These are phyloP conservation scores for Trametopsis cervina DNA, from an alignment of 768 basidiomycete species.

Conservation along the genomic window DNA sequence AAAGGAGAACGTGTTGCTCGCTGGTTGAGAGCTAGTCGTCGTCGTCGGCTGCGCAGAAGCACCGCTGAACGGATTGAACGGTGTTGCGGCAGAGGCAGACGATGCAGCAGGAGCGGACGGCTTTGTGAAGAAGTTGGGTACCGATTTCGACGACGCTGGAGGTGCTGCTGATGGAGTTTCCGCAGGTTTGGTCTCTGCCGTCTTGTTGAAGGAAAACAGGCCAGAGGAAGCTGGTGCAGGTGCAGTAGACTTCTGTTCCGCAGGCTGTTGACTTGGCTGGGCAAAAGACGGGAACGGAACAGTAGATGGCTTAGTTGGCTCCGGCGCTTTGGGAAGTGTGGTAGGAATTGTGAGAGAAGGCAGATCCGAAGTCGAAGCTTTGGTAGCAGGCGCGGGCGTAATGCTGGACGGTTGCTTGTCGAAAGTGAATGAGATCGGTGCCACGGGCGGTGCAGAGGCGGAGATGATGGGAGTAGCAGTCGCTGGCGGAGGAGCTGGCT, in stretches of 20 bases:
- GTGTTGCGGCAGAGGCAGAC: not conserved
- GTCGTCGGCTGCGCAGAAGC: conserved; percentile 1
- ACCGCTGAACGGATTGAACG: conserved; percentile 1
- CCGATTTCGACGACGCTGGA: conserved; percentile 1
- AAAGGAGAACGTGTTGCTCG: not conserved
- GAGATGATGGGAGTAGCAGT: not conserved
- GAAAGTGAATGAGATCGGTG: not conserved
- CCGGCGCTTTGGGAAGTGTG: not conserved
- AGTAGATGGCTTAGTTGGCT: not conserved
- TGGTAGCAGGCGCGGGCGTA: not conserved
- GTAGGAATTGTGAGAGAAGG: conserved; percentile 6
- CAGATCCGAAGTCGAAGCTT: conserved; percentile 6
- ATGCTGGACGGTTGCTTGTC: not conserved
- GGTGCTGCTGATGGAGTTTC: conserved; percentile 7
- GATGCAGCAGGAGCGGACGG: conserved; percentile 1
- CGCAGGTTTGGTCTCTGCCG: conserved; percentile 13
- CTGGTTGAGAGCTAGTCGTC: not conserved
- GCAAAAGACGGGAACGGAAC: not conserved
- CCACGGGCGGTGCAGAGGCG: too few species aligned
- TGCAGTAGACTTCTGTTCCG: not conserved
- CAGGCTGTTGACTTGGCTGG: not conserved
- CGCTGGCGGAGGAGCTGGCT: not conserved
- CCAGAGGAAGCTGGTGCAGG: not conserved
- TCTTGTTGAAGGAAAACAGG: conserved; percentile 3
- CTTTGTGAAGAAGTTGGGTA: conserved; percentile 29